phyloP scores from a whole-genome alignment of 2,329 filamentous ascomycete species.

The Fusarium tanahbumbuense region DNA sequence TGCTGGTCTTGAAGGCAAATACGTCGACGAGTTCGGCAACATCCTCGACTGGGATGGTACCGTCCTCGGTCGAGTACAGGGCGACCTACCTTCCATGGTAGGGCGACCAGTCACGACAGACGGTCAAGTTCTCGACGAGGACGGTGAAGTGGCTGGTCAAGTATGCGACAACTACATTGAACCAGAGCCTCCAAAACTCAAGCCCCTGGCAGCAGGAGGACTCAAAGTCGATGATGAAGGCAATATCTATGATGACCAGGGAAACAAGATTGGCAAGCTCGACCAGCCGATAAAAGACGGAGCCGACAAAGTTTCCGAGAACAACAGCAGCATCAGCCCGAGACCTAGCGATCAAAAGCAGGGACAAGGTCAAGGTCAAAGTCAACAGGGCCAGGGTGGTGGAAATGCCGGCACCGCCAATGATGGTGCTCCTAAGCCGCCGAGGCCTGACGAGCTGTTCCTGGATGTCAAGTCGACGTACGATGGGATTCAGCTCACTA shows the following conservation, averaged over 20 bases:
- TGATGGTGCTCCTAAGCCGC: constrained; percentile 45
- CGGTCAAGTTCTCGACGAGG: constrained; percentile 74
- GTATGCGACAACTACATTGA: constrained; percentile 68
- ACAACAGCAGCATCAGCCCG: constrained; percentile 3
- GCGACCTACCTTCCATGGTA: constrained; percentile 67
- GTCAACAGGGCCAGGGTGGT: constrained; percentile 1
- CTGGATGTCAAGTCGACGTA: constrained; percentile 68
- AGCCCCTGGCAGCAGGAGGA: constrained; percentile 61
- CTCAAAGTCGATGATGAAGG: constrained; percentile 67
- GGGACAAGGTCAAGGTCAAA: neutral
- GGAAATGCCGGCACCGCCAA: constrained; percentile 3
- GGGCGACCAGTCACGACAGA: constrained; percentile 59
- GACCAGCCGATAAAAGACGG: constrained; percentile 52
- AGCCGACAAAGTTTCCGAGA: constrained; percentile 16
- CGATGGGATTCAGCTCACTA: constrained; percentile 68
- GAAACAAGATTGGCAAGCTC: constrained; percentile 72
- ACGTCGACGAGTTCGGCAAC: constrained; percentile 66
- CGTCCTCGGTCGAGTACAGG: constrained; percentile 64
- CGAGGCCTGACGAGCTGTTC: constrained; percentile 62
- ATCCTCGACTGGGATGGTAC: constrained; percentile 62
- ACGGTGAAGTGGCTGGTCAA: constrained; percentile 82
- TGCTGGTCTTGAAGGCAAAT: constrained; percentile 59
- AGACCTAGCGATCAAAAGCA: neutral
- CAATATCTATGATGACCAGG: constrained; percentile 67
- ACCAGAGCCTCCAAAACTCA: constrained; percentile 62